Percentiles rank a stretch among this genome's conserved stretches.
phyloP scores from a whole-genome alignment of 202 grass and related monocot species.

The Hordeum pubiflorum region DNA sequence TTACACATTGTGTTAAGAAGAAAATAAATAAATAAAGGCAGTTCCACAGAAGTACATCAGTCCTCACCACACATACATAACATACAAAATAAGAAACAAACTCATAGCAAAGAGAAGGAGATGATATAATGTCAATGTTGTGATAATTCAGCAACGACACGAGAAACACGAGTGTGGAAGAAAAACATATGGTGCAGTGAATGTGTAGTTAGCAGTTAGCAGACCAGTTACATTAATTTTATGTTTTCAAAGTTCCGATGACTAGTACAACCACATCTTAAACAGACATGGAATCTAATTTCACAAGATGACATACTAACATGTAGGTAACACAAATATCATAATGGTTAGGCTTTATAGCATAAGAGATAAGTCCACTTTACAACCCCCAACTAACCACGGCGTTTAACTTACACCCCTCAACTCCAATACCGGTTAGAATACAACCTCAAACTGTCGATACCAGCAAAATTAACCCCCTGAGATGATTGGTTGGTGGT shows the following conservation, averaged over 20 bases:
- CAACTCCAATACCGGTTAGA: not conserved
- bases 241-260: slow-evolving; percentile 1
- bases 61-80: not conserved
- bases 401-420: not conserved
- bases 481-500: not conserved
- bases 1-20: not conserved
- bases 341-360: not conserved
- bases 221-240: not conserved
- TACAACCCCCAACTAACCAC: not conserved
- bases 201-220: not conserved
- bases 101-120: not conserved
- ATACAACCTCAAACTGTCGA: not conserved
- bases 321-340: not conserved
- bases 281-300: slow-evolving; percentile 8
- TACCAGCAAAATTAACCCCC: not conserved
- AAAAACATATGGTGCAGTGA: not conserved
- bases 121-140: slow-evolving; percentile 1
- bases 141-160: not conserved
- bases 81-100: not conserved
- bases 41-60: not conserved
- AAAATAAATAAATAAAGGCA: not conserved
- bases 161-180: not conserved
- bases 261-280: slow-evolving; percentile 2
- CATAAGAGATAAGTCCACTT: not conserved
- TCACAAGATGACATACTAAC: slow-evolving; percentile 2